Evolutionary conservation across 2,329 filamentous ascomycete species (phyloP), one percentile per base, ranked within the genome.

Genomic region (Neofusicoccum umdonicola): DNA sequence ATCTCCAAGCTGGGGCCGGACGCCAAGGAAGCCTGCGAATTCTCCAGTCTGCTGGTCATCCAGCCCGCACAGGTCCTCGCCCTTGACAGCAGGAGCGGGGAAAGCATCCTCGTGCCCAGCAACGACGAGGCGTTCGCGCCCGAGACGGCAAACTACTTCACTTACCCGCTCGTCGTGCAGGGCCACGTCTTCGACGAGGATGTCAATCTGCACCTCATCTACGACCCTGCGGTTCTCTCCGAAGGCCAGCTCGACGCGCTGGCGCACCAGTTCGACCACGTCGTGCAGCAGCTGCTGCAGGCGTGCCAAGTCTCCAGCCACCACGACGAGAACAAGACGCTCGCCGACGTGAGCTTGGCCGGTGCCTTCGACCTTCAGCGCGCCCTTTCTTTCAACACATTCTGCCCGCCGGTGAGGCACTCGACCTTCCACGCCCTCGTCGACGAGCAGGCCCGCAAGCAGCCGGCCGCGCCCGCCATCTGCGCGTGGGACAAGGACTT

Each of bases 1-100:
- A 72, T 73, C 37, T 62, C 68, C 12, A 69, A 69, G 56, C 65
- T 71, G 12, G 85, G 82, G 69, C 75, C 78, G 1, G 83, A 85
- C 65, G 81, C 82, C 4, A 76, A 81, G 5, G 77, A 83, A 64
- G 83, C 84, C 0, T 85, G 83, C 67, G 82, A 85, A 66, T 75
- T 85, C 44, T 78, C 79, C 1, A 84, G 80, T 0, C 81, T 82
- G 4, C 70, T 86, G 2, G 82, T 86, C 0, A 77, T 86, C 22
- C 83, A 85, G 41, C 68, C 69, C 2, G 70, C 60, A 31, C 37
- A 45, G 37, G 15, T 37, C 15, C 13, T 27, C 13, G 22, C 51
- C 4, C 51, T 31, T 7, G 27, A 31, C 27, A 31, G 27, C 6
- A 31, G 27, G 27, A 7, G 27, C 27, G 27, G 27, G 1, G 27